Percentiles rank a stretch among this genome's conserved stretches.
Conservation (phyloP, 257 asterid species). For the Solanum commersonii region DNA sequence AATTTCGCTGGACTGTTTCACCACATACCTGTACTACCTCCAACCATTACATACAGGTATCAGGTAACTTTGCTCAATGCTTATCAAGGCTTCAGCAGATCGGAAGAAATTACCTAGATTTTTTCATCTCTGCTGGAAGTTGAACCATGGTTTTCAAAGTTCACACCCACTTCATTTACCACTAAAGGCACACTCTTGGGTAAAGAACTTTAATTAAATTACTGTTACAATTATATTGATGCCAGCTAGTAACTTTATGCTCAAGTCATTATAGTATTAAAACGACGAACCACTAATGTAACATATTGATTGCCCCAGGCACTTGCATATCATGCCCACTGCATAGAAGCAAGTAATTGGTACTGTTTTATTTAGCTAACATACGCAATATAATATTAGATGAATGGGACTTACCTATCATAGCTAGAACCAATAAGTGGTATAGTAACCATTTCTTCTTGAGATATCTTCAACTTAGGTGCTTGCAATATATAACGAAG, state of each 20-base stretch:
- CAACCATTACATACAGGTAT: background rate
- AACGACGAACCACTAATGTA: background rate
- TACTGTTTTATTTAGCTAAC: background rate
- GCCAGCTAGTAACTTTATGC: background rate
- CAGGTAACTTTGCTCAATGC: background rate
- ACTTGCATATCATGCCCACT: background rate
- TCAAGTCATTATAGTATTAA: background rate
- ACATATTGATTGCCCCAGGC: background rate
- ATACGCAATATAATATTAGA: background rate
- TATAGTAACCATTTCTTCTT: constrained; percentile 98
- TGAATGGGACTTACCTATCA: constrained; percentile 55
- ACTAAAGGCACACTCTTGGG: background rate
- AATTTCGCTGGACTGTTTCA: background rate
- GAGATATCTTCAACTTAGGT: constrained; percentile 89
- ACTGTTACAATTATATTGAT: background rate
- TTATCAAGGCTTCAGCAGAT: background rate
- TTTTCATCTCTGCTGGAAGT: background rate
- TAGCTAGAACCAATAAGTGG: constrained; percentile 93
- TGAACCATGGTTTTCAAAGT: background rate
- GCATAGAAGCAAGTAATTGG: background rate
- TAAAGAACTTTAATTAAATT: background rate
- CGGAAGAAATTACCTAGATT: background rate
- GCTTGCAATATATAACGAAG: constrained; percentile 92
- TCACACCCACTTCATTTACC: background rate
- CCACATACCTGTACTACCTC: background rate